phyloP scores from a whole-genome alignment of 2,329 filamentous ascomycete genomes.

The Phaeosphaeriaceae sp. region DNA sequence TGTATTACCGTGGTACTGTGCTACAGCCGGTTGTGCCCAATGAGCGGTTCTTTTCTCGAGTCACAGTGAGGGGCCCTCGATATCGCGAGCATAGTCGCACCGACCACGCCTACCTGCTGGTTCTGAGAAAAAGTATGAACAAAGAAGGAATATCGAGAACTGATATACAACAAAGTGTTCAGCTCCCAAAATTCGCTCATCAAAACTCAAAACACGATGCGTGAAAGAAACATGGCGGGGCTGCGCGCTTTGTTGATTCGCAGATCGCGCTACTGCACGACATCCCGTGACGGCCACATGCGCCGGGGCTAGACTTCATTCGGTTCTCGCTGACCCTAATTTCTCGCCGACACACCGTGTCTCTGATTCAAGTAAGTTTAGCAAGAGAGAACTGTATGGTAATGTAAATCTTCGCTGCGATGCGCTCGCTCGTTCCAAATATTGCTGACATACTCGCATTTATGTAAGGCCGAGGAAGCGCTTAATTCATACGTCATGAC shows the following conservation, averaged over 20 bases:
- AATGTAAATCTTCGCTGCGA: not conserved
- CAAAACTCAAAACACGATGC: conserved; percentile 1
- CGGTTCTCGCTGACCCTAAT: not conserved
- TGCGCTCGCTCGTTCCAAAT: not conserved
- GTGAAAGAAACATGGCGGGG: conserved; percentile 19
- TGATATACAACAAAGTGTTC: not conserved
- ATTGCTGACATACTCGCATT: not conserved
- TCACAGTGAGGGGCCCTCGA: not conserved
- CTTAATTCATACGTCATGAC: conserved; percentile 1
- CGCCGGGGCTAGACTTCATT: conserved; percentile 9
- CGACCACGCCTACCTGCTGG: not conserved
- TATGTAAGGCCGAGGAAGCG: not conserved
- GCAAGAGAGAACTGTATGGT: not conserved
- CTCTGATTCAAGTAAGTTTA: not conserved
- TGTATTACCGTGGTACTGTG: no score
- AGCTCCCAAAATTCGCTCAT: not conserved
- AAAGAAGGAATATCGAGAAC: not conserved
- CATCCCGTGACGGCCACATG: conserved; percentile 32
- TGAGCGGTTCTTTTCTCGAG: not conserved
- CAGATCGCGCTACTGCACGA: conserved; percentile 33
- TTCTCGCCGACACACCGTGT: not conserved
- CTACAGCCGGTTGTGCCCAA: no score
- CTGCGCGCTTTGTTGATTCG: conserved; percentile 12
- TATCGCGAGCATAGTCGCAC: conserved; percentile 10
- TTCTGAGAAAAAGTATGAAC: not conserved